Base-by-base conservation (phyloP, 345 rosid genomes). In the Citrus hindsii region DNA sequence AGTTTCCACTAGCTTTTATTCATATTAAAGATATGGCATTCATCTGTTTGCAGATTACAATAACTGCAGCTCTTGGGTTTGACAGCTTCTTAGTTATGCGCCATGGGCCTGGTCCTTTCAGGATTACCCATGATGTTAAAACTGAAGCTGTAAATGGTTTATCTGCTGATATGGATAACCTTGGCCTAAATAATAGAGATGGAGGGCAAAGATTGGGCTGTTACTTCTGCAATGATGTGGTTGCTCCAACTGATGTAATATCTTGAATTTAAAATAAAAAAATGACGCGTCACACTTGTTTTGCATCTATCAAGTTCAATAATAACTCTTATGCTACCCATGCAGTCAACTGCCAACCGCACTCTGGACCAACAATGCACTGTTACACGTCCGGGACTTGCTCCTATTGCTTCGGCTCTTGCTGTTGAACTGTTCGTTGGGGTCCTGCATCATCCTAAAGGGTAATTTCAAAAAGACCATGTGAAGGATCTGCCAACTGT, bases 21-120 rank as follows among this genome's bases (percentile, higher is more conserved):
- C 9, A 33, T 25, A 30, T 59, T 37, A 42, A 62, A 33, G 51
- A 6, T 63, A 72, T 69, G 48, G 2, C 53, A 65, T 64, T 33
- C 55, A 33, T 66, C 63, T 66, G 22, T 76, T 67, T 82, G 80
- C 92, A 95, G 99, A 90, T 92, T 18, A 84, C 98, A 22, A 91
- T 94, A 73, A 94, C 92, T 32, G 90, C 97, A n/a, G 98, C 97
- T 83, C 88, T 96, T 55, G 97, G 99, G 75, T 96, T 94, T 75
- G 99, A 96, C 74, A 94, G 99, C 85, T 92, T 91, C 87, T 88
- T 94, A 87, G 99, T 96, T 42, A 92, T 96, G 97, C 92, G 98
- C 33, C 99, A 96, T 86, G 99, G 98, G n/a, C 88, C 95, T 32
- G 97, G 94, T 79, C 97, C 97, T 76, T 82, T 87, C 64, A 78